Conservation (phyloP, 495 filamentous ascomycete genomes). For the Lasiosphaeris hirsuta region DNA sequence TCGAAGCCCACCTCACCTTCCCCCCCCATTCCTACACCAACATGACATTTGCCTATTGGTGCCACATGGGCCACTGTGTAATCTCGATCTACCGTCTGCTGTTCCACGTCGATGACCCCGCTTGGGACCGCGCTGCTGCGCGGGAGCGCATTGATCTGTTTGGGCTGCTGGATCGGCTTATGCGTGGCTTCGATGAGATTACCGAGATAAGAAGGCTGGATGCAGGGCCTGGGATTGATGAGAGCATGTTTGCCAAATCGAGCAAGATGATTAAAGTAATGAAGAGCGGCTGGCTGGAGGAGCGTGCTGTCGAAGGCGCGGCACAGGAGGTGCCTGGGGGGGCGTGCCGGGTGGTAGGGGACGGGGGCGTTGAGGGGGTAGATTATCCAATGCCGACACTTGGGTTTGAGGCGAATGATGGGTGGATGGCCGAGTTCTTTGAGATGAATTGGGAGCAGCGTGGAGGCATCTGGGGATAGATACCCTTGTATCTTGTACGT, state of each 20-base stretch:
- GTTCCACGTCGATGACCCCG: constrained; percentile 30
- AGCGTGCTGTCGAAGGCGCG: constrained; percentile 6
- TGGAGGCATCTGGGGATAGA: too few relatives aligned
- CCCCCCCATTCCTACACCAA: constrained; percentile 23
- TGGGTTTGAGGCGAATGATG: constrained; percentile 10
- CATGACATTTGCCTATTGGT: constrained; percentile 31
- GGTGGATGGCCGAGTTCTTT: constrained; percentile 27
- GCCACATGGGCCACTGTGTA: constrained; percentile 29
- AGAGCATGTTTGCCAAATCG: constrained; percentile 22
- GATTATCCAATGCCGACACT: constrained; percentile 3
- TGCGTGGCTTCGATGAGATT: constrained; percentile 17
- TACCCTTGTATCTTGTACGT: too few relatives aligned
- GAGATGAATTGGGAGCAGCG: constrained; percentile 27
- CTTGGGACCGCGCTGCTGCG: constrained; percentile 33
- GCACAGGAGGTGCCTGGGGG: not conserved
- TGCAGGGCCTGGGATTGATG: constrained; percentile 13
- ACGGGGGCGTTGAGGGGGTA: constrained; percentile 5
- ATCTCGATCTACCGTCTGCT: constrained; percentile 28
- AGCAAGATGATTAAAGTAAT: constrained; percentile 15
- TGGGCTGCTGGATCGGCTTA: constrained; percentile 26
- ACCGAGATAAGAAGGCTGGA: constrained; percentile 9
- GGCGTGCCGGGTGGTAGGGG: not conserved
- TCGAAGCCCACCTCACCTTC: constrained; percentile 30
- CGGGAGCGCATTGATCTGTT: constrained; percentile 31
- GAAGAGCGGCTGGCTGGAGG: constrained; percentile 19